Conservation (phyloP, 768 basidiomycete genomes). For the Serendipita sp. region DNA sequence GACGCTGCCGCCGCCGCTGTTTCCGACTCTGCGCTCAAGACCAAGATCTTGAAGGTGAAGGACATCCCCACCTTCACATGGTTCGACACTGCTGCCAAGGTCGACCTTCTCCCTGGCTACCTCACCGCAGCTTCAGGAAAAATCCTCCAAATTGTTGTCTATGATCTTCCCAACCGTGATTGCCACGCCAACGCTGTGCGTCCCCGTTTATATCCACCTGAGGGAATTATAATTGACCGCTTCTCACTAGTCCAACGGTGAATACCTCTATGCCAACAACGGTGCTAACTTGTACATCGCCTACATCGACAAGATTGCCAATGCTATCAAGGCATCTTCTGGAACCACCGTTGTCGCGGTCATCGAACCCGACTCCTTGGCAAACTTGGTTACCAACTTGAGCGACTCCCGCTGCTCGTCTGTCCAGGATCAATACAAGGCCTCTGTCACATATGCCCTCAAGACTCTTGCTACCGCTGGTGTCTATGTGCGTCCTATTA, state of each 20-base stretch:
- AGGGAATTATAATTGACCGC: no score
- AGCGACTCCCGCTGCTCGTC: slow-evolving; percentile 21
- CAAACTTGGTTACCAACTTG: slow-evolving; percentile 54
- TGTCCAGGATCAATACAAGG: slow-evolving; percentile 18
- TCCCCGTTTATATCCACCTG: no score
- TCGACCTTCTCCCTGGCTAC: slow-evolving; percentile 36
- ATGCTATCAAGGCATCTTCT: slow-evolving; percentile 40
- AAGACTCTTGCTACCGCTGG: slow-evolving; percentile 25
- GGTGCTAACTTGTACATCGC: slow-evolving; percentile 38
- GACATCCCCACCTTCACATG: slow-evolving; percentile 47
- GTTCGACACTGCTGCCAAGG: slow-evolving; percentile 42
- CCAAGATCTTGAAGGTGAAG: slow-evolving; percentile 38
- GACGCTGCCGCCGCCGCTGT: slow-evolving; percentile 32
- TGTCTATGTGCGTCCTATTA: slow-evolving; percentile 39
- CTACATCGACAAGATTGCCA: slow-evolving; percentile 49
- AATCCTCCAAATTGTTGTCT: slow-evolving; percentile 27
- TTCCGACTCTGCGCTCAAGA: slow-evolving; percentile 29
- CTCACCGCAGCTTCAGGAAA: slow-evolving; percentile 36
- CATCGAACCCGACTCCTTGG: slow-evolving; percentile 51
- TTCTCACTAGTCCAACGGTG: slow-evolving; percentile 34
- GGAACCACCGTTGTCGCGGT: slow-evolving; percentile 47
- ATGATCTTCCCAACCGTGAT: slow-evolving; percentile 49
- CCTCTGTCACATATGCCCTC: slow-evolving; percentile 20
- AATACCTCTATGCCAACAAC: slow-evolving; percentile 41
- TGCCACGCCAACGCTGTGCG: slow-evolving; percentile 36